These are phyloP conservation scores for Fusarium nodosum DNA, from an alignment of 2,329 filamentous ascomycete species.

Conservation along the genomic window DNA sequence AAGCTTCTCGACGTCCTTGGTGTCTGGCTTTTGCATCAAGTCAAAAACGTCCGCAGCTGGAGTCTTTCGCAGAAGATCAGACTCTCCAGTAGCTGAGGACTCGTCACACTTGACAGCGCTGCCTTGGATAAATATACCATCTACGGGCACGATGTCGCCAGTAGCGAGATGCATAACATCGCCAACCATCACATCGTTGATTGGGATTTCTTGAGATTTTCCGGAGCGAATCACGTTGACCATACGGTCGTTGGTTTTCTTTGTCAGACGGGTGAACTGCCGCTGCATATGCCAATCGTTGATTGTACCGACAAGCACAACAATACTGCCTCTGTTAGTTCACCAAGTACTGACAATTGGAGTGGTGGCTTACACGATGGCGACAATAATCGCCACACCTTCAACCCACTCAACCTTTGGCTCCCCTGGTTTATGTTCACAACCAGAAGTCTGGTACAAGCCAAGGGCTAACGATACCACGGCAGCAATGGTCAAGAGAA, in stretches of 20 bases:
- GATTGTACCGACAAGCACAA: slow-evolving; percentile 71
- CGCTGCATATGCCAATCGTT: slow-evolving; percentile 79
- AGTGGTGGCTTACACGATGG: slow-evolving; percentile 62
- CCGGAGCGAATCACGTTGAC: slow-evolving; percentile 77
- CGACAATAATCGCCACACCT: slow-evolving; percentile 75
- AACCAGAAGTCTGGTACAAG: slow-evolving; percentile 75
- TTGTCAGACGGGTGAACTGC: slow-evolving; percentile 73
- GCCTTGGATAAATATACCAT: slow-evolving; percentile 75
- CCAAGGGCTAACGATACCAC: slow-evolving; percentile 77
- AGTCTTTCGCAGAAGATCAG: slow-evolving; percentile 78
- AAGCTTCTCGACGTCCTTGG: slow-evolving; percentile 60
- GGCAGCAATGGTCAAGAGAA: slow-evolving; percentile 76
- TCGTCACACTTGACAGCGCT: slow-evolving; percentile 74
- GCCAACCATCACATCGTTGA: slow-evolving; percentile 76
- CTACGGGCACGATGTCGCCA: slow-evolving; percentile 78
- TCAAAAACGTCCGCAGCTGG: slow-evolving; percentile 70
- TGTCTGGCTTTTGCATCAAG: slow-evolving; percentile 62
- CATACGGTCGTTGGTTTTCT: slow-evolving; percentile 72
- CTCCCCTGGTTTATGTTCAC: slow-evolving; percentile 58
- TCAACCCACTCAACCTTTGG: slow-evolving; percentile 77
- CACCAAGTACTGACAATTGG: slow-evolving; percentile 46
- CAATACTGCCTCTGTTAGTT: slow-evolving; percentile 58
- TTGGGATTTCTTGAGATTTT: slow-evolving; percentile 72
- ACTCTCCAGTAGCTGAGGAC: slow-evolving; percentile 80
- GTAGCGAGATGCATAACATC: slow-evolving; percentile 78